Evolutionary conservation across 495 filamentous ascomycete genomes (phyloP).

Genomic region (Penicillium maclennaniae): DNA sequence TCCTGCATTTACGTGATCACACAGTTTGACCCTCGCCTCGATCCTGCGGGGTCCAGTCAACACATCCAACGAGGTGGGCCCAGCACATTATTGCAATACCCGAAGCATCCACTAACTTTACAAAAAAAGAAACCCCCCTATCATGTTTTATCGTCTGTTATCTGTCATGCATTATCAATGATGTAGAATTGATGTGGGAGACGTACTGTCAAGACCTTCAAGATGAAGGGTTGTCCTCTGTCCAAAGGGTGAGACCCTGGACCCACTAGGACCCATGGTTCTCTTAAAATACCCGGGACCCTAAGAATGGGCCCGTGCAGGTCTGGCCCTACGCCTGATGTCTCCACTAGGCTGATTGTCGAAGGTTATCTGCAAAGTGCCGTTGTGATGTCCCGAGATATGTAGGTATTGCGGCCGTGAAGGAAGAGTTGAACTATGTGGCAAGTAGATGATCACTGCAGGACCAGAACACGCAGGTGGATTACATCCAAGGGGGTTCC

Average conservation of each 20-base stretch:
- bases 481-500: not conserved
- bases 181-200: too few relatives aligned
- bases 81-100: not conserved
- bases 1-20: not conserved
- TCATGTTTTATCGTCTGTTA: not conserved
- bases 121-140: not conserved
- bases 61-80: not conserved
- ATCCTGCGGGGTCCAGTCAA: not conserved
- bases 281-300: conserved; percentile 16
- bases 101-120: not conserved
- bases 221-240: conserved; percentile 1
- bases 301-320: conserved; percentile 5
- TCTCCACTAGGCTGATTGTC: not conserved
- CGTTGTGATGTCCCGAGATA: not conserved
- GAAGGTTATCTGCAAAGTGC: not conserved
- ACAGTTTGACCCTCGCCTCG: not conserved
- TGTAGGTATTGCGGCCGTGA: too few relatives aligned
- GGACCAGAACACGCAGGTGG: not conserved
- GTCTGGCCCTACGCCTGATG: not conserved
- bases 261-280: conserved; percentile 12
- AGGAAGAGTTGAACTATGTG: not conserved
- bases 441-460: not conserved
- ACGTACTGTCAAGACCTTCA: too few relatives aligned
- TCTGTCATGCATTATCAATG: too few relatives aligned
- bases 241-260: conserved; percentile 12